Conservation (phyloP, 2,329 filamentous ascomycete species). For the Sclerotinia spermophila region DNA sequence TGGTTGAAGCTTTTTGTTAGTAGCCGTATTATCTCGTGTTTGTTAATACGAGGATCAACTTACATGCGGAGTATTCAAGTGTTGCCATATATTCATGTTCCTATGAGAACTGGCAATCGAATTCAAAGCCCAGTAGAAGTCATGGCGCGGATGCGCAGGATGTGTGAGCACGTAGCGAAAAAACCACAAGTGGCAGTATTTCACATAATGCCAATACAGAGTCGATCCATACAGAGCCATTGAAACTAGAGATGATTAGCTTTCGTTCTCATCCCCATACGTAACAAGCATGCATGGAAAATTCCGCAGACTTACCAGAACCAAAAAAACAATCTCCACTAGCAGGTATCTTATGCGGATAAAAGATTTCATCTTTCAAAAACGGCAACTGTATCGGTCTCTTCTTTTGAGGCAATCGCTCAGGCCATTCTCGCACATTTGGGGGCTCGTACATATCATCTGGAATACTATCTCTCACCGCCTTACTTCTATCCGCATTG, state of each 20-base stretch:
- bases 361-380: neutral
- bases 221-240: neutral
- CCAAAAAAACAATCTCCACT: neutral
- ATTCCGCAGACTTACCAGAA: neutral
- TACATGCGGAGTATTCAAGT: neutral
- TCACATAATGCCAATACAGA: neutral
- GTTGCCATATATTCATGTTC: neutral
- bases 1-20: neutral
- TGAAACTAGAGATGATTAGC: neutral
- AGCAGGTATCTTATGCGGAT: neutral
- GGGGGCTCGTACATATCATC: neutral
- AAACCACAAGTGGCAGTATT: neutral
- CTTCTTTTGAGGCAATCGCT: accelerated
- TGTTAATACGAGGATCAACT: neutral
- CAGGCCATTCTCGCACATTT: neutral
- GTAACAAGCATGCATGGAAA: neutral
- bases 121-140: neutral
- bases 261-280: neutral
- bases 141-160: neutral
- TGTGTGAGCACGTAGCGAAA: conserved; percentile 4
- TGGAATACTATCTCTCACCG: neutral
- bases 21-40: neutral
- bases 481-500: neutral
- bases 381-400: neutral
- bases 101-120: accelerated